Evolutionary conservation across 805 yeast species (phyloP).

Genomic region (Pichia nakasei): DNA sequence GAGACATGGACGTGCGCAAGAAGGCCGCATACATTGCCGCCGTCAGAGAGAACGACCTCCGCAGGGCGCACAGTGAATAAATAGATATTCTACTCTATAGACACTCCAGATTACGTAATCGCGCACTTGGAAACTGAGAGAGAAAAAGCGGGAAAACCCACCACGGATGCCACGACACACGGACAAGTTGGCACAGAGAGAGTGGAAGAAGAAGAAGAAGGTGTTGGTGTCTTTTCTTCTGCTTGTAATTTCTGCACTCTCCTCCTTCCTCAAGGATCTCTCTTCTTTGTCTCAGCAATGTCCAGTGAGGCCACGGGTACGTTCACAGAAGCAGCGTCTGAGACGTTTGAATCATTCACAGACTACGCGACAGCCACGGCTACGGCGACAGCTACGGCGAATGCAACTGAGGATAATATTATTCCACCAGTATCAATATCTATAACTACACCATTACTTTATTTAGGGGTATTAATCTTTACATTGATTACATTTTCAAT

Average conservation of each 20-base stretch:
- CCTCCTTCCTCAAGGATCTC: too few species aligned
- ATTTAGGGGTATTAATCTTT: slow-evolving; percentile 58
- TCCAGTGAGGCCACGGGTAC: neutral
- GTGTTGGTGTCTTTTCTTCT: neutral
- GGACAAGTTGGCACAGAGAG: too few species aligned
- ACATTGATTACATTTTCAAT: slow-evolving; percentile 64
- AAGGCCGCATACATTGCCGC: slow-evolving; percentile 34
- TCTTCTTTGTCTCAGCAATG: too few species aligned
- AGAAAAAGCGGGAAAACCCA: neutral
- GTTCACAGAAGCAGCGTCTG: neutral
- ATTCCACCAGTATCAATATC: slow-evolving; percentile 31
- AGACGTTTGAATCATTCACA: neutral
- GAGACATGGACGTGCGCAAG: slow-evolving; percentile 31
- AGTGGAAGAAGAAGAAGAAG: too few species aligned
- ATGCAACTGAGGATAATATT: slow-evolving; percentile 2
- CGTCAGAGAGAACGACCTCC: slow-evolving; percentile 2
- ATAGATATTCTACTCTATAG: too few species aligned
- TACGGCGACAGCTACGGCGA: slow-evolving; percentile 1
- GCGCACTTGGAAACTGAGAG: neutral
- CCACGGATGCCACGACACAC: too few species aligned
- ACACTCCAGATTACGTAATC: neutral
- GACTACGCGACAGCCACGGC: neutral
- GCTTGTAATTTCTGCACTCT: neutral
- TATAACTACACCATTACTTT: slow-evolving; percentile 64
- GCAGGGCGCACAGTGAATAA: too few species aligned